Evolutionary conservation across 2,329 filamentous ascomycete species (phyloP), one percentile per base, ranked within the genome.

Genomic region (Exophiala phaeomuriformis): DNA sequence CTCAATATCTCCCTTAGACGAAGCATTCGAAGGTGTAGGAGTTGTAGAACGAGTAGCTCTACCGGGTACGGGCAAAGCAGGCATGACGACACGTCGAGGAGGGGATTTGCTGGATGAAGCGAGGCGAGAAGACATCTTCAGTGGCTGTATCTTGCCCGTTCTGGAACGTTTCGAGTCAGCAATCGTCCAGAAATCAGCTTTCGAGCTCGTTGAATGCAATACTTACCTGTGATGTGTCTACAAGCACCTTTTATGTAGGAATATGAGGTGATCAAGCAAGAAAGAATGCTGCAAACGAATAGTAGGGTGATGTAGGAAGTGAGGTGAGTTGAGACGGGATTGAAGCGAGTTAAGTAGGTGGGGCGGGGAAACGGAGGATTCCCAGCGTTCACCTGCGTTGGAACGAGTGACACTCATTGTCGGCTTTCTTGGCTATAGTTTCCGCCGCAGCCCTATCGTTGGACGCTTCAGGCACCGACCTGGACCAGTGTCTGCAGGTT

Each of bases 41-140:
- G 47, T 39, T 30, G 32, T 19, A 19, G 47, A 49, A 9, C 29
- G 47, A n/a, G 37, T 31, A 8, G 37, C n/a, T 39, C 36, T 39
- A n/a, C 36, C 36, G 5, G 5, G 6, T 8, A 43, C 8, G 9
- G 47, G 52, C 10, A 54, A 31, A 10, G 47, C 33, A 33, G 47
- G 42, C 36, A 47, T 39, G 5, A 42, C 31, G 3, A 51, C 35
- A 28, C 42, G 31, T 10, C 31, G 33, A 4, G 52, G 42, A 19
- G 47, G 41, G 28, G 47, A 46, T 8, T 40, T 33, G 29, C 35
- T 32, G 19, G 53, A 49, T 4, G 49, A 40, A 10, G 49, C 32
- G 7, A 49, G 44, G 9, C 40, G 32, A 4, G 53, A 52, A 2
- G 53, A 19, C 53, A 55, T 55, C 32, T n/a, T 42, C 19, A 6